These are phyloP conservation scores for Trichocomaceae sp. DNA, from an alignment of 2,329 filamentous ascomycete genomes.

Conservation along the genomic window DNA sequence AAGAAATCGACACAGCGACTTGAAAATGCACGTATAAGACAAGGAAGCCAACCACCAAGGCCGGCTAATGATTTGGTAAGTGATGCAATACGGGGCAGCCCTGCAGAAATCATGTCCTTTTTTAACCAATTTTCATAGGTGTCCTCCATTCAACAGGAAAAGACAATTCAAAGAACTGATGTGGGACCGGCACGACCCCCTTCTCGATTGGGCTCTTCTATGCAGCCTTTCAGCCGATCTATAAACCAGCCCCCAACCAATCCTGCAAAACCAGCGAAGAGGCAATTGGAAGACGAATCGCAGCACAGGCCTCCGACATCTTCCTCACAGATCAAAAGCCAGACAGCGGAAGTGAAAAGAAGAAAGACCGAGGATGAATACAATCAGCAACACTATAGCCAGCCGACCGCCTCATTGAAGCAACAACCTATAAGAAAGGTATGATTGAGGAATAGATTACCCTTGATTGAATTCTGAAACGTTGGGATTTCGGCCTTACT, in stretches of 20 bases:
- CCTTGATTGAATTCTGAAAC: constrained; percentile 1
- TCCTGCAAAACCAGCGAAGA: constrained; percentile 67
- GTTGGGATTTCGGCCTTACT: constrained; percentile 4
- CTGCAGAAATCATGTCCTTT: neutral
- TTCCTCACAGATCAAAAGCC: constrained; percentile 46
- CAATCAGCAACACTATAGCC: constrained; percentile 54
- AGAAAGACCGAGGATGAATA: constrained; percentile 70
- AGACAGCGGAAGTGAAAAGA: constrained; percentile 69
- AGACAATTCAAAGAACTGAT: constrained; percentile 39
- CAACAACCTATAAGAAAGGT: constrained; percentile 66
- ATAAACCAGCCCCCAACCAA: constrained; percentile 58
- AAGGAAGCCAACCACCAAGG: constrained; percentile 36
- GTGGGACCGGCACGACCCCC: constrained; percentile 47
- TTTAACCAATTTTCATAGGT: constrained; percentile 17
- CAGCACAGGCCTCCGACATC: constrained; percentile 36
- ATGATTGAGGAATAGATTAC: constrained; percentile 22
- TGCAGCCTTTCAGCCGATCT: constrained; percentile 54
- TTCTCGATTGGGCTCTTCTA: constrained; percentile 36
- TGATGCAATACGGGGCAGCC: neutral
- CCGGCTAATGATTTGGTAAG: constrained; percentile 33
- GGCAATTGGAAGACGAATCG: constrained; percentile 60
- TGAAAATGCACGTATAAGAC: constrained; percentile 42
- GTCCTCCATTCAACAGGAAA: constrained; percentile 27
- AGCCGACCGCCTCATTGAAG: constrained; percentile 70
- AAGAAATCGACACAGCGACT: constrained; percentile 56